Evolutionary conservation across 768 basidiomycete genomes (phyloP), one percentile per base, ranked within the genome.

Genomic region (Lactarius hatsudake): DNA sequence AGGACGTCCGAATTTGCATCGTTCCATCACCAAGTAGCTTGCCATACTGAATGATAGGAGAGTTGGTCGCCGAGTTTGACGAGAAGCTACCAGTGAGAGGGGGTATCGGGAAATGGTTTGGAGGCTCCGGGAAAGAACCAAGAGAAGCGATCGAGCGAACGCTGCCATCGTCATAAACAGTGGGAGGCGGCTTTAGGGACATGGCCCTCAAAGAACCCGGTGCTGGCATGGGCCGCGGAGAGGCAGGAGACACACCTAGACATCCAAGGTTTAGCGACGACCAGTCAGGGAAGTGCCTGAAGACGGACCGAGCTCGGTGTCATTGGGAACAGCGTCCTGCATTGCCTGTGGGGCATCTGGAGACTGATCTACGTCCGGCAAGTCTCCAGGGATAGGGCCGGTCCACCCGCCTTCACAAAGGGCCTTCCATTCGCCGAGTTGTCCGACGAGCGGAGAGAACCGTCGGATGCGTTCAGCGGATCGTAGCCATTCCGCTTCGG

Each of bases 331-430:
- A 40, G 36, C 51, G 12, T 63, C 69, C 15, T 58, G 58, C 34
- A 10, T 23, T n/a, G 36, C 38, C 53, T 40, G 57, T 36, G 55
- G 54, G 60, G 48, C 43, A 12, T 62, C 55, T 15, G 55, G 32
- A 30, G n/a, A 30, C 43, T 30, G 68, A 53, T 75, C 74, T 18
- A 74, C 66, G 53, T 78, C 76, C 9, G 76, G 78, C 12, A 87
- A 74, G 69, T 81, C 80, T 15, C 73, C 73, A 4, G 87, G 86
- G 6, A 84, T 54, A 17, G 75, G 63, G 0, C 87, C 86, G 5
- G 79, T 77, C 88, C 90, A 93, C 10, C 84, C 84, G 15, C 88
- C 90, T 77, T 94, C 91, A 71, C 91, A 93, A 2, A 89, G 78
- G 6, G 86, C 80, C 61, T 85, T 81, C 86, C 86, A 91, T 79